These are phyloP conservation scores for Curvularia spicifera DNA, from an alignment of 2,329 filamentous ascomycete species.

Conservation along the genomic window DNA sequence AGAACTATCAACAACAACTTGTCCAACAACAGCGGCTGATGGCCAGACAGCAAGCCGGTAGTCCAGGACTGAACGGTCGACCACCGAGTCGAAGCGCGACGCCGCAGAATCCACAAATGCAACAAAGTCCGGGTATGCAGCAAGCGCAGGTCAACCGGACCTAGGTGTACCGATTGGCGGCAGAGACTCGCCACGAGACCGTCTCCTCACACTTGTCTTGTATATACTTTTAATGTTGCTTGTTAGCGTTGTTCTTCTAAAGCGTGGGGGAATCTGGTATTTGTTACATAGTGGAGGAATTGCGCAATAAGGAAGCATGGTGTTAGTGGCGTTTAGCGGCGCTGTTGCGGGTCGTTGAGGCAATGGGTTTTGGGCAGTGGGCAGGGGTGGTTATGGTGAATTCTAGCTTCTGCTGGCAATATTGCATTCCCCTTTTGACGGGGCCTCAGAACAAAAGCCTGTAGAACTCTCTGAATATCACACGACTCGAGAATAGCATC, in stretches of 20 bases:
- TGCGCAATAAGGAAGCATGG: slow-evolving; percentile 15
- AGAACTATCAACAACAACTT: slow-evolving; percentile 48
- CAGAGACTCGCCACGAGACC: slow-evolving; percentile 25
- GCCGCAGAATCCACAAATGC: slow-evolving; percentile 46
- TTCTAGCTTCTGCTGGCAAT: slow-evolving; percentile 9
- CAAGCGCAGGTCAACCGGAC: slow-evolving; percentile 41
- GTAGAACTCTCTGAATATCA: slow-evolving; percentile 22
- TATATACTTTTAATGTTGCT: slow-evolving; percentile 43
- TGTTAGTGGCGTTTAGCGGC: slow-evolving; percentile 20
- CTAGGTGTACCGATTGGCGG: slow-evolving; percentile 14
- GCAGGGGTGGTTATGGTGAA: neutral
- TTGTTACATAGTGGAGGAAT: slow-evolving; percentile 6
- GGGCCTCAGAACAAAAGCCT: slow-evolving; percentile 11
- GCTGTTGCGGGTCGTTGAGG: slow-evolving; percentile 2
- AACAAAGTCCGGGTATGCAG: slow-evolving; percentile 44
- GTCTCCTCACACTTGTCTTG: slow-evolving; percentile 27
- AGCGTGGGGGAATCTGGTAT: slow-evolving; percentile 14
- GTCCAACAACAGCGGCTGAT: slow-evolving; percentile 49
- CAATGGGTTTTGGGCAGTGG: neutral
- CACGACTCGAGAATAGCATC: slow-evolving; percentile 12
- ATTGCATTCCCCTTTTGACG: slow-evolving; percentile 2
- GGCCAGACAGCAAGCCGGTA: slow-evolving; percentile 41
- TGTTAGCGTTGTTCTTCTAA: slow-evolving; percentile 24
- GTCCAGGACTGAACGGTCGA: slow-evolving; percentile 41
- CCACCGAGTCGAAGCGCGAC: slow-evolving; percentile 49